Percentiles rank a stretch among this genome's conserved stretches.
phyloP scores from a whole-genome alignment of 208 protist species.

The Crithidia sp. region DNA sequence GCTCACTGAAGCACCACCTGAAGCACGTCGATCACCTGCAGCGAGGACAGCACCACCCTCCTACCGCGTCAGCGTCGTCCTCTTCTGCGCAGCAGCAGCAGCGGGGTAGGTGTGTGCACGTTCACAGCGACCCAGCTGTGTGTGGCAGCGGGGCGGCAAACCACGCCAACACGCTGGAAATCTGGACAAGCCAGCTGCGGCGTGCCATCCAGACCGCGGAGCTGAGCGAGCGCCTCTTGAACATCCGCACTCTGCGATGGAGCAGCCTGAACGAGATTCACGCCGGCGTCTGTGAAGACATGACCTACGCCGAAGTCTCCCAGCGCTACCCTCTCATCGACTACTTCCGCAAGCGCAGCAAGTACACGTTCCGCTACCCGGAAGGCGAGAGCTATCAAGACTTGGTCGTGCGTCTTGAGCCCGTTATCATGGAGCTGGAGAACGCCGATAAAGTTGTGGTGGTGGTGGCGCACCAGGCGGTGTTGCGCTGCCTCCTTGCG shows the following conservation, averaged over 20 bases:
- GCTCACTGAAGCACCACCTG: constrained; percentile 67
- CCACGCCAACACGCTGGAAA: constrained; percentile 52
- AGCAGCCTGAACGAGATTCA: constrained; percentile 90
- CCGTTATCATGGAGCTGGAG: constrained; percentile 92
- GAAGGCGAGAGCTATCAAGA: constrained; percentile 92
- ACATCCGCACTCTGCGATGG: constrained; percentile 84
- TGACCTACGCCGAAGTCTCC: constrained; percentile 85
- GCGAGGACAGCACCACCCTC: background rate
- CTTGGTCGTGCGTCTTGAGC: constrained; percentile 84
- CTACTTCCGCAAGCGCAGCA: constrained; percentile 75
- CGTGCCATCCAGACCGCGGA: constrained; percentile 88
- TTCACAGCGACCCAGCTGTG: background rate
- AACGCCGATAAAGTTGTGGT: constrained; percentile 83
- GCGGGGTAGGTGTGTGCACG: background rate
- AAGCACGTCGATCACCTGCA: constrained; percentile 23
- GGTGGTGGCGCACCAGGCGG: constrained; percentile 87
- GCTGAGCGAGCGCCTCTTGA: constrained; percentile 58
- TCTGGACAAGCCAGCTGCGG: constrained; percentile 88
- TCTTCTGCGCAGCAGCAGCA: background rate
- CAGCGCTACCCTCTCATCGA: constrained; percentile 78
- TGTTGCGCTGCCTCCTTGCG: constrained; percentile 82
- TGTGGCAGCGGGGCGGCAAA: background rate
- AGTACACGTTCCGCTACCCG: constrained; percentile 91
- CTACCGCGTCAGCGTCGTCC: too few species aligned
- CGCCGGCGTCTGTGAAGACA: constrained; percentile 87